phyloP scores from a whole-genome alignment of 2,329 filamentous ascomycete genomes.

The Didymellaceae sp. region DNA sequence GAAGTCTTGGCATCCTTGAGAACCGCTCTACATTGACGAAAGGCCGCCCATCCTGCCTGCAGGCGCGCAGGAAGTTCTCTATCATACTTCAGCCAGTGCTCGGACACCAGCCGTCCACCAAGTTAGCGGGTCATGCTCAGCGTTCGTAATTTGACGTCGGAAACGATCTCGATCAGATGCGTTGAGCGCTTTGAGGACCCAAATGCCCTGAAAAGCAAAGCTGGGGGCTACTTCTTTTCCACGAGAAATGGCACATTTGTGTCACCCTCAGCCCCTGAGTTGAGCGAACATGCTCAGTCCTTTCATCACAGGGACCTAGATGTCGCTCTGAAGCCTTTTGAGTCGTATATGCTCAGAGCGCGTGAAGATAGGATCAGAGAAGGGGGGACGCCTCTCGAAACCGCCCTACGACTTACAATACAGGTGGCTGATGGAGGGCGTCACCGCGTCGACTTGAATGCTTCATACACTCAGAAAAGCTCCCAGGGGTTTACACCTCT shows the following conservation, averaged over 20 bases:
- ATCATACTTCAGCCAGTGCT: background rate
- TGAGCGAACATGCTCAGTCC: slow-evolving; percentile 63
- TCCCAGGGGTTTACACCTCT: slow-evolving; percentile 50
- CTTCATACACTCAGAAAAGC: slow-evolving; percentile 61
- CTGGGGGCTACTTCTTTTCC: slow-evolving; percentile 42
- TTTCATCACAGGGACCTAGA: slow-evolving; percentile 68
- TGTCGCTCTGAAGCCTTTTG: slow-evolving; percentile 72
- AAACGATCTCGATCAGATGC: slow-evolving; percentile 72
- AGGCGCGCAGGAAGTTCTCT: too few relatives aligned
- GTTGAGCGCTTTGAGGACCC: slow-evolving; percentile 75
- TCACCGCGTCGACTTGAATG: slow-evolving; percentile 71
- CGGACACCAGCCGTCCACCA: too few relatives aligned
- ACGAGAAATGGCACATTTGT: slow-evolving; percentile 29
- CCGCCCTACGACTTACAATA: slow-evolving; percentile 78
- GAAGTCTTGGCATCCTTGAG: too few relatives aligned
- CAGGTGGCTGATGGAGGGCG: slow-evolving; percentile 63
- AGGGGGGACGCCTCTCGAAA: slow-evolving; percentile 41
- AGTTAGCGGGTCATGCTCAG: slow-evolving; percentile 55
- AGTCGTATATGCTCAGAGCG: slow-evolving; percentile 66
- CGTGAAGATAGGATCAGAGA: slow-evolving; percentile 44
- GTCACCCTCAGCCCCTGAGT: slow-evolving; percentile 49
- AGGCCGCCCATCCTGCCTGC: too few relatives aligned
- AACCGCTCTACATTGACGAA: too few relatives aligned
- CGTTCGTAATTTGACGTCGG: slow-evolving; percentile 82
- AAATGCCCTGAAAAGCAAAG: slow-evolving; percentile 49